Base-by-base conservation (phyloP, 225 moss, liverwort and hornwort genomes). In the Bryum argenteum region DNA sequence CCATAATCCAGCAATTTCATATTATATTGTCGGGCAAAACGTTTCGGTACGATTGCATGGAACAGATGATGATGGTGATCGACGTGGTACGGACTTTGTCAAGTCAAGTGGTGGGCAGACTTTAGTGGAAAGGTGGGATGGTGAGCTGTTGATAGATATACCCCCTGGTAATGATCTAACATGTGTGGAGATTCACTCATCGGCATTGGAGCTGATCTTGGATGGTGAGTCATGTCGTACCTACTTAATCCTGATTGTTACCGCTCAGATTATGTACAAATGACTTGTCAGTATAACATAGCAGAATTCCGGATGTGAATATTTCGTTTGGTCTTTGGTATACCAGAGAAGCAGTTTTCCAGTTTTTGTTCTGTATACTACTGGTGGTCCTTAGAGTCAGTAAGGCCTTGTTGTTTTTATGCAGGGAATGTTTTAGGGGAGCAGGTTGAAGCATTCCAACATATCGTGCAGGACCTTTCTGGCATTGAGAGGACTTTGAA, bases 111-210 rank as follows among this genome's bases (percentile, higher is more conserved):
- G 72, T 72, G 83, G 76, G 26, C 81, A 80, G 56, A 71, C 76
- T 54, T 68, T 96, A 40, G 42, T 93, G 61, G 90, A 91, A 79
- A 88, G 83, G 68, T 82, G 91, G 73, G 93, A 93, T 73, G 93
- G 96, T 42, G 85, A 91, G 65, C 75, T 91, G 76, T 77, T 81
- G 44, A 71, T 96, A 61, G 82, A 89, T 71, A 45, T 90, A 63
- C 85, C 91, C 38, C 76, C 87, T 47, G 83, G 60, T 79, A 69
- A 65, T 65, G 33, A 85, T 74, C 71, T 90, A 52, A 72, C 79
- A 10, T 82, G 80, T 73, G 59, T 84, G 72, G 85, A 96, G 79
- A 79, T 93, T 60, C 85, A 87, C 78, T 78, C 91, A 54, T 87
- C 91, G 54, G 65, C 74, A 58, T 78, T 96, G 71, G 74, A 88